Percentiles rank a stretch among this genome's conserved stretches.
These are phyloP conservation scores for Monosporozyma aquatica DNA, from an alignment of 805 yeast genomes.

Conservation along the genomic window DNA sequence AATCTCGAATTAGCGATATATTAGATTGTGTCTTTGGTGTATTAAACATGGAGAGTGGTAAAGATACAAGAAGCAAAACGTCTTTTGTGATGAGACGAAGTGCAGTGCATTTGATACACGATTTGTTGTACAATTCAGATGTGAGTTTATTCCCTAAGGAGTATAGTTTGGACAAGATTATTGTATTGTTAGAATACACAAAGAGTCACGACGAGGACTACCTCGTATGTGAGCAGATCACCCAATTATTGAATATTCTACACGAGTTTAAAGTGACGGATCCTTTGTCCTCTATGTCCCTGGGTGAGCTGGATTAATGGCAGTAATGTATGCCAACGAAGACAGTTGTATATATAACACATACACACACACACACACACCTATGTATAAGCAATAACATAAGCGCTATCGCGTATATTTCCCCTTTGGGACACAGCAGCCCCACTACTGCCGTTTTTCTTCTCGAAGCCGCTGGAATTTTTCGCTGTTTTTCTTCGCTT, in stretches of 20 bases:
- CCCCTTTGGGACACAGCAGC: too few relatives aligned
- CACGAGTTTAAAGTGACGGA: background rate
- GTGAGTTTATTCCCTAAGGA: constrained; percentile 41
- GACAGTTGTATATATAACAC: too few relatives aligned
- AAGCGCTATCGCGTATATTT: too few relatives aligned
- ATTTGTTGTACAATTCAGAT: constrained; percentile 43
- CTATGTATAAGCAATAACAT: too few relatives aligned
- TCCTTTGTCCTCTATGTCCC: background rate
- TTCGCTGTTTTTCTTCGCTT: too few relatives aligned
- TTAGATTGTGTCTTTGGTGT: constrained; percentile 75
- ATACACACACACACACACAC: too few relatives aligned
- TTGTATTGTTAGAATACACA: constrained; percentile 37
- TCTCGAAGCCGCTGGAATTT: background rate
- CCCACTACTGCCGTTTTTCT: too few relatives aligned
- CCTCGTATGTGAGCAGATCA: constrained; percentile 52
- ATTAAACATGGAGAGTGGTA: constrained; percentile 43
- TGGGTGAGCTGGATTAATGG: background rate
- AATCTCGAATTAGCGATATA: constrained; percentile 40
- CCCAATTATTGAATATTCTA: constrained; percentile 23
- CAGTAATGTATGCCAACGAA: too few relatives aligned
- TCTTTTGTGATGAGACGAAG: constrained; percentile 54
- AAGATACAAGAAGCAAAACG: background rate
- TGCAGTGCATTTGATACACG: constrained; percentile 60
- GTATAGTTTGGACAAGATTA: constrained; percentile 35
- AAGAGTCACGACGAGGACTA: constrained; percentile 44